Evolutionary conservation across 1,284 basidiomycete species (phyloP).

Genomic region (Lentinus polychrous): DNA sequence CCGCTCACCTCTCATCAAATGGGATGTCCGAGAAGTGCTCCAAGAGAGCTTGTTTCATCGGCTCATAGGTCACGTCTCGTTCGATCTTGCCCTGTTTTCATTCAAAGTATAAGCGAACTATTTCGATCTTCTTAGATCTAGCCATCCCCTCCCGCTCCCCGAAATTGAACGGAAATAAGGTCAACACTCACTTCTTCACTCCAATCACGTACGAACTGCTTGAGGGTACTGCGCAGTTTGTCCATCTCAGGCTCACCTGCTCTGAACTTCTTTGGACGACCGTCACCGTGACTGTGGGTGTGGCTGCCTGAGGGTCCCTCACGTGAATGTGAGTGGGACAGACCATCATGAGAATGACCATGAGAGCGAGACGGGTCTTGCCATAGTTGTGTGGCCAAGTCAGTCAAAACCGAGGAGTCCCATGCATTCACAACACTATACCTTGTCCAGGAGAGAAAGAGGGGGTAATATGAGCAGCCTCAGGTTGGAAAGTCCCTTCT

Average conservation of each 20-base stretch:
- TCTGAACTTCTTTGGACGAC: conserved; percentile 31
- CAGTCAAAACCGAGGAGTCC: not conserved
- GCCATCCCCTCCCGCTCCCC: too few species aligned
- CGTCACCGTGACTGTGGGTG: conserved; percentile 16
- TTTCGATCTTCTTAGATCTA: too few species aligned
- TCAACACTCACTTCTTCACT: conserved; percentile 44
- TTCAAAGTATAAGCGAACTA: not conserved
- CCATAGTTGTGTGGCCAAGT: not conserved
- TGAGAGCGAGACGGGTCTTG: conserved; percentile 5
- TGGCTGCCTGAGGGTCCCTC: conserved; percentile 7
- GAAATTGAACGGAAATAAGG: too few species aligned
- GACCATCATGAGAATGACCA: conserved; percentile 20
- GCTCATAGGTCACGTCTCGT: conserved; percentile 71
- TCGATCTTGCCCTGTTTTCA: conserved; percentile 60
- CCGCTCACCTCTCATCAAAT: conserved; percentile 40
- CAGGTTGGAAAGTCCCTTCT: not conserved
- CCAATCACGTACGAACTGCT: conserved; percentile 92
- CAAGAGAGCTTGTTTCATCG: conserved; percentile 72
- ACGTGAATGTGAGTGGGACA: conserved; percentile 22
- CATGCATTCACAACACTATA: not conserved
- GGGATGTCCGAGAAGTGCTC: conserved; percentile 51
- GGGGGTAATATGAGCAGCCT: conserved; percentile 1
- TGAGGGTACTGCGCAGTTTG: conserved; percentile 83
- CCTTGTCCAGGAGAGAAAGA: conserved; percentile 5
- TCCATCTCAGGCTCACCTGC: conserved; percentile 74